Base-by-base conservation (phyloP, 352 stramenopile species). In the Globisporangium canariense region DNA sequence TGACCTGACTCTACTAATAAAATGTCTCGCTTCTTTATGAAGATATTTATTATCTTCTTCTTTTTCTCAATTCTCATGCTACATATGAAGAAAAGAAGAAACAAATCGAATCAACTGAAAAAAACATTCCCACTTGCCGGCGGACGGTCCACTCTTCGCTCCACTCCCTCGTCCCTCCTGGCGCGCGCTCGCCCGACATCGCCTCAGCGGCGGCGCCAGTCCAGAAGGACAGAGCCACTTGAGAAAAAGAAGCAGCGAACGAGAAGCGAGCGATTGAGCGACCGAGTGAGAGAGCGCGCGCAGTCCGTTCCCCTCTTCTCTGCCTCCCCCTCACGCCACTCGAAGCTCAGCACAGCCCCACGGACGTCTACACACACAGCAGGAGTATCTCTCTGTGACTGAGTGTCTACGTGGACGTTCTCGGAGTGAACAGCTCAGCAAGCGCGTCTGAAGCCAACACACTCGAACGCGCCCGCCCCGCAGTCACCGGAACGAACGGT, bases 181-280 rank as follows among this genome's bases (percentile, higher is more conserved):
- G 14, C 30, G 28, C 49, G 3, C 28, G 50, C 50, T 47, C 41
- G 41, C 41, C n/a, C 41, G 41, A 47, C 41, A 47, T 47, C 41
- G 41, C 14, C 43, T 36, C 32, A 8, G 32, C 32, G 7, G 43
- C 47, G 4, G 49, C 25, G 20, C 47, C 20, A 53, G 47, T 20
- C 32, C 7, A 22, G 28, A 20, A 55, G 46, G 32, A 58, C 28
- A 56, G 59, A 65, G 60, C 67, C 59, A 70, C 40, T 59, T 51
- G 66, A 68, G 62, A 67, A 66, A 62, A 71, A 71, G 65, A 70
- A 68, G 60, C 53, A 50, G 56, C 47, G 43, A 36, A 22, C 34
- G 58, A 38, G 14, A 50, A 68, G 22, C 36, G 18, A 68, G 34
- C 46, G 63, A 59, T 28, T 28, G 25, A 28, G 25, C 25, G 25